These are phyloP conservation scores for Esteya vermicola DNA, from an alignment of 2,329 filamentous ascomycete species.

Conservation along the genomic window DNA sequence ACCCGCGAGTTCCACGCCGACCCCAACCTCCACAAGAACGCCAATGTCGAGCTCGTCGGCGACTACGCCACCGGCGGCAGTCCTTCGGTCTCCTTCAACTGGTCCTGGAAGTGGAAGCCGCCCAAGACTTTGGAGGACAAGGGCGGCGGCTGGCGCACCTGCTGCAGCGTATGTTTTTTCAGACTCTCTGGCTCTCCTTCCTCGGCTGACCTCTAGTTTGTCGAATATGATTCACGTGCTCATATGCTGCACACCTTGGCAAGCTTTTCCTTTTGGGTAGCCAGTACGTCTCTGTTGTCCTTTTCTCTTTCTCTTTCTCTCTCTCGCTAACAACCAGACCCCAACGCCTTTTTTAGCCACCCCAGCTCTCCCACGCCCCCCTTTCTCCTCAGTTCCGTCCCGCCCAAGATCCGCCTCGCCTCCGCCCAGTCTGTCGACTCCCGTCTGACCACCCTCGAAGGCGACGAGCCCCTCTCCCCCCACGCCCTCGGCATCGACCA, in stretches of 20 bases:
- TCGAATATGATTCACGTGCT: conserved; percentile 90
- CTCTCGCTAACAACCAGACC: conserved; percentile 20
- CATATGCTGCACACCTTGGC: conserved; percentile 80
- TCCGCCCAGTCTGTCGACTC: conserved; percentile 80
- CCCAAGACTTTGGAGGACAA: conserved; percentile 70
- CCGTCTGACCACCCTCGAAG: conserved; percentile 58
- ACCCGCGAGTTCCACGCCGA: conserved; percentile 94
- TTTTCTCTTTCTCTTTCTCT: neutral
- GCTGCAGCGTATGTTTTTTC: conserved; percentile 57
- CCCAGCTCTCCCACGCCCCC: conserved; percentile 56
- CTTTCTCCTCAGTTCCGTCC: conserved; percentile 53
- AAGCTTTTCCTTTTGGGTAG: conserved; percentile 90
- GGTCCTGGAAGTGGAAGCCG: conserved; percentile 94
- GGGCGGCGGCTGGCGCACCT: conserved; percentile 87
- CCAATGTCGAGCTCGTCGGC: conserved; percentile 90
- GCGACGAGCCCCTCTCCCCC: conserved; percentile 46
- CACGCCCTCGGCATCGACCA: conserved; percentile 10
- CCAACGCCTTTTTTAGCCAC: conserved; percentile 30
- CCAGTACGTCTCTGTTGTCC: conserved; percentile 38
- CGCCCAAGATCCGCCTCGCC: conserved; percentile 67
- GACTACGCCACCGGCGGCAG: conserved; percentile 78
- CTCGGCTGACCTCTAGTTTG: conserved; percentile 46
- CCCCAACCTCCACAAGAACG: conserved; percentile 92
- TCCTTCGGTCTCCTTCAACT: conserved; percentile 75
- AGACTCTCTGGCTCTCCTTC: neutral